phyloP scores from a whole-genome alignment of 1,284 basidiomycete species.

The Ceratobasidium sp. region DNA sequence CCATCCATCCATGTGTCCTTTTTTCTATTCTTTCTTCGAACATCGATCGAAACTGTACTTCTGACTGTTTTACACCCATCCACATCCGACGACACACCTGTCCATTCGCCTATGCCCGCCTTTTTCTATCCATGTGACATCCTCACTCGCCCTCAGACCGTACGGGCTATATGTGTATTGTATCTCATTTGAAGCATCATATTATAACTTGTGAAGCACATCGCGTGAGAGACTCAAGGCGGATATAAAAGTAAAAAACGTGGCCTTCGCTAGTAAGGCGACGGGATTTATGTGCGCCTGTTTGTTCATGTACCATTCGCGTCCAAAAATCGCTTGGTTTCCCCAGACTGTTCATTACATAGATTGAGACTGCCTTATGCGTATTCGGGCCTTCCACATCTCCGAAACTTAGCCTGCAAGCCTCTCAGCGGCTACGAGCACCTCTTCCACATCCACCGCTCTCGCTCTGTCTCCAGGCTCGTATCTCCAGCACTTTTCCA shows the following conservation, averaged over 20 bases:
- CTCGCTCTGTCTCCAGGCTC: neutral
- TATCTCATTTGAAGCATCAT: conserved; percentile 1
- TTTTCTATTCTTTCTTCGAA: conserved; percentile 1
- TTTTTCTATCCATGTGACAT: conserved; percentile 29
- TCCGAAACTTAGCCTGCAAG: neutral
- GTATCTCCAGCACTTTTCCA: neutral
- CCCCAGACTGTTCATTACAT: neutral
- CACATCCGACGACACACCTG: neutral
- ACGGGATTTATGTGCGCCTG: too few species aligned
- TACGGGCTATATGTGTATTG: conserved; percentile 36
- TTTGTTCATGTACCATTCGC: too few species aligned
- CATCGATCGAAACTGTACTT: neutral
- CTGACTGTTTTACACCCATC: conserved; percentile 5
- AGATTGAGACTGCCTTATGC: neutral
- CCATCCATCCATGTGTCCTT: conserved; percentile 6
- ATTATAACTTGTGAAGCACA: conserved; percentile 9
- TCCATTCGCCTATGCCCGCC: conserved; percentile 7
- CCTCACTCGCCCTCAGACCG: conserved; percentile 27
- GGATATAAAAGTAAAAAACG: neutral
- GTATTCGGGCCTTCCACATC: neutral
- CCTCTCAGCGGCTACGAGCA: too few species aligned
- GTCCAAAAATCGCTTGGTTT: neutral
- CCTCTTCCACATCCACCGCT: neutral
- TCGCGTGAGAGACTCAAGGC: neutral
- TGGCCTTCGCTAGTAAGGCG: neutral